Evolutionary conservation across 441 rosid species (phyloP).

Genomic region (Arabidopsis lyrata): DNA sequence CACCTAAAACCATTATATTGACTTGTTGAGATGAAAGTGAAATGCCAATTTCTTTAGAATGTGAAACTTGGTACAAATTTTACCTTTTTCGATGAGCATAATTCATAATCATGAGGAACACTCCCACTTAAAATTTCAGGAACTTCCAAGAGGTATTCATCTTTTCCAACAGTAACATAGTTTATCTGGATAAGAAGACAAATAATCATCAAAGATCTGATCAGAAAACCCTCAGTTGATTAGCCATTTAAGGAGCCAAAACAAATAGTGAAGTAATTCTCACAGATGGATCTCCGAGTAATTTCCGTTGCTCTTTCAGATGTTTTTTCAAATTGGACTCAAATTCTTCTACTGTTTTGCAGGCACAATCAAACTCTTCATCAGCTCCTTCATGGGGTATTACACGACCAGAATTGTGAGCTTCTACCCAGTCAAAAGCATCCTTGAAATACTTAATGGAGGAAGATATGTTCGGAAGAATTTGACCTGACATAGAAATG

Average conservation of each 20-base stretch:
- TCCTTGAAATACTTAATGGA: conserved; percentile 81
- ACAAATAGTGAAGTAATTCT: conserved; percentile 43
- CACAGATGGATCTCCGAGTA: conserved; percentile 88
- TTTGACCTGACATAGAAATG: conserved; percentile 65
- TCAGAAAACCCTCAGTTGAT: conserved; percentile 31
- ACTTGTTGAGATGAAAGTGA: conserved; percentile 21
- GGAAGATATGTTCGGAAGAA: conserved; percentile 67
- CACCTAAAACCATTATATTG: conserved; percentile 16
- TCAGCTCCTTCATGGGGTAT: conserved; percentile 93
- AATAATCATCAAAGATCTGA: conserved; percentile 43
- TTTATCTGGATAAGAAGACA: conserved; percentile 62
- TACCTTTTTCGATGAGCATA: conserved; percentile 97
- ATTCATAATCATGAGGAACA: conserved; percentile 88
- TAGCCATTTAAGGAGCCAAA: conserved; percentile 38
- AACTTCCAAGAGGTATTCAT: conserved; percentile 84
- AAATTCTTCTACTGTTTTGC: conserved; percentile 61
- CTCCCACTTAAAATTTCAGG: conserved; percentile 77
- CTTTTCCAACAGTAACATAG: conserved; percentile 95
- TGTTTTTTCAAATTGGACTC: conserved; percentile 72
- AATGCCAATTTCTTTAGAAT: conserved; percentile 13
- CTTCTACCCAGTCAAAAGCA: conserved; percentile 98
- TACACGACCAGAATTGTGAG: conserved; percentile 84
- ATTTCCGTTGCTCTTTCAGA: conserved; percentile 85
- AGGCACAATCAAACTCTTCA: conserved; percentile 77
- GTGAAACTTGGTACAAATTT: conserved; percentile 18